Conservation (phyloP, 2,329 filamentous ascomycete genomes). For the Trichophyton benhamiae region DNA sequence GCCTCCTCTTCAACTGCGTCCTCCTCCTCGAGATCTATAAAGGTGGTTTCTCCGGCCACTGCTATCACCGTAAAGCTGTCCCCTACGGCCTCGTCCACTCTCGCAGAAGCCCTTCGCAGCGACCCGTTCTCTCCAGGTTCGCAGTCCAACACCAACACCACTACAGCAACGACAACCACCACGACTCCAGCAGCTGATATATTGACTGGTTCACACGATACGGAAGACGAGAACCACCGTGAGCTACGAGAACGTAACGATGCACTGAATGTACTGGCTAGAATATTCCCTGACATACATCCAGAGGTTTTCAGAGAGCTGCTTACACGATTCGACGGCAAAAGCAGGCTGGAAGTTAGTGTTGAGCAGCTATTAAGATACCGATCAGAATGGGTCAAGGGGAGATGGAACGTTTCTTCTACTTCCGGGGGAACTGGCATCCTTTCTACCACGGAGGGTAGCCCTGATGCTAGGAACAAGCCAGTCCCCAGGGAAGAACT, state of each 20-base stretch:
- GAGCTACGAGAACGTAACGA: slow-evolving; percentile 32
- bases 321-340: slow-evolving; percentile 34
- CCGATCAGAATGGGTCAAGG: slow-evolving; percentile 37
- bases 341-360: slow-evolving; percentile 36
- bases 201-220: slow-evolving; percentile 11
- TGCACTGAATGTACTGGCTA: slow-evolving; percentile 29
- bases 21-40: slow-evolving; percentile 3
- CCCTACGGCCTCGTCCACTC: slow-evolving; percentile 20
- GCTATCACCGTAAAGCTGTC: not conserved
- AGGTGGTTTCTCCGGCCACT: not conserved
- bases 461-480: slow-evolving; percentile 6
- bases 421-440: slow-evolving; percentile 2
- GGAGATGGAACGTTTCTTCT: slow-evolving; percentile 30
- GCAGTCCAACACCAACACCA: slow-evolving; percentile 6
- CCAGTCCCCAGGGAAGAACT: slow-evolving; percentile 30
- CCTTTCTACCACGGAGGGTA: slow-evolving; percentile 8
- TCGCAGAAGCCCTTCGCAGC: slow-evolving; percentile 33
- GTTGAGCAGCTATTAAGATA: slow-evolving; percentile 37
- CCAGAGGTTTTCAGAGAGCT: slow-evolving; percentile 38
- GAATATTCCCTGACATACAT: slow-evolving; percentile 36
- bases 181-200: slow-evolving; percentile 7
- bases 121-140: slow-evolving; percentile 24
- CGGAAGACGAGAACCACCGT: slow-evolving; percentile 22
- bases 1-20: not conserved
- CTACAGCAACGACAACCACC: slow-evolving; percentile 7